These are phyloP conservation scores for Sclerotinia spermophila DNA, from an alignment of 2,329 filamentous ascomycete genomes.

Conservation along the genomic window DNA sequence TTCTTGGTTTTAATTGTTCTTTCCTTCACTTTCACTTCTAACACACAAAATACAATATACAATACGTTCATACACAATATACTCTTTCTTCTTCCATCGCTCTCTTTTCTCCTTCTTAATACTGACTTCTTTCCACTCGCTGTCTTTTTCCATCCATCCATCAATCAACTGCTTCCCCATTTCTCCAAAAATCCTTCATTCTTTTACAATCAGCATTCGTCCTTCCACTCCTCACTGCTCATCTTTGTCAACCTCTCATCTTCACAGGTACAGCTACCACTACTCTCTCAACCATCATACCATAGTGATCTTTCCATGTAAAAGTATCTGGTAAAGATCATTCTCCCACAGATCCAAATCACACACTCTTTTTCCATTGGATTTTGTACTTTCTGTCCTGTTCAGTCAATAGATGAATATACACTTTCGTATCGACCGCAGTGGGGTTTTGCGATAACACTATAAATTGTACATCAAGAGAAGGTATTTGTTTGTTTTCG, in stretches of 20 bases:
- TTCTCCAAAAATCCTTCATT: not conserved
- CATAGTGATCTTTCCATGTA: not conserved
- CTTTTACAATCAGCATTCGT: not conserved
- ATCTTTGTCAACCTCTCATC: not conserved
- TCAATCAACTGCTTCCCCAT: not conserved
- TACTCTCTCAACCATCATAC: not conserved
- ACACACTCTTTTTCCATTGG: not conserved
- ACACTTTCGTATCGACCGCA: constrained; percentile 5
- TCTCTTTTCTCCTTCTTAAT: not conserved
- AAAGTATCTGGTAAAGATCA: not conserved
- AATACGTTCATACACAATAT: not conserved
- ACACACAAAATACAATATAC: no score
- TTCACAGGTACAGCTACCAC: not conserved
- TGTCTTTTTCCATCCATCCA: no score
- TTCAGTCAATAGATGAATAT: constrained; percentile 4
- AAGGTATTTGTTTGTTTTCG: not conserved
- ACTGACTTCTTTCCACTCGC: not conserved
- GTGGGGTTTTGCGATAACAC: not conserved
- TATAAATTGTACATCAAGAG: not conserved
- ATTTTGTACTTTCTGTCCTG: not conserved
- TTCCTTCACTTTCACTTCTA: not conserved
- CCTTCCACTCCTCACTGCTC: not conserved
- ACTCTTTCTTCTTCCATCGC: not conserved
- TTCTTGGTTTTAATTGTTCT: not conserved
- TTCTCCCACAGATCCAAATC: not conserved